Evolutionary conservation across 139 green algal species (phyloP).

Genomic region (Picochlorum sp.): DNA sequence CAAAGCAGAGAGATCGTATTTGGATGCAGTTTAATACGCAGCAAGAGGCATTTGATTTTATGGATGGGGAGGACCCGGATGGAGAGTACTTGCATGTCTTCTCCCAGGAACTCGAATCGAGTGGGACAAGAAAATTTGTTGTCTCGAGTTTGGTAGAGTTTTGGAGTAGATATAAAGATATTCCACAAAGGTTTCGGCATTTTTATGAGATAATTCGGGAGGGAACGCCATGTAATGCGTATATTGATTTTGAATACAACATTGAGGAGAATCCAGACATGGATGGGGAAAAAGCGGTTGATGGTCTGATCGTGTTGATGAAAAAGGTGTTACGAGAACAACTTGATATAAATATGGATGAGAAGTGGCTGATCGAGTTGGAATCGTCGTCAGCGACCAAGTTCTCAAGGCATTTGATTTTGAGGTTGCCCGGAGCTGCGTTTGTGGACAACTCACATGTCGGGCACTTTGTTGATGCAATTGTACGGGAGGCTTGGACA

Average conservation of each 20-base stretch:
- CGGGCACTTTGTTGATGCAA: constrained; percentile 32
- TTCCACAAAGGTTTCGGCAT: constrained; percentile 26
- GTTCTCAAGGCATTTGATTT: constrained; percentile 69
- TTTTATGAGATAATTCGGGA: constrained; percentile 55
- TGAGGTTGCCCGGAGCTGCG: constrained; percentile 45
- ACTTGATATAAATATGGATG: constrained; percentile 13
- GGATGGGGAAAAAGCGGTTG: constrained; percentile 50
- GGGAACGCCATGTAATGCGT: constrained; percentile 70
- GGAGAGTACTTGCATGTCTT: constrained; percentile 30
- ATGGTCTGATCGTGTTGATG: constrained; percentile 37
- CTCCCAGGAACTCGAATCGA: constrained; percentile 22
- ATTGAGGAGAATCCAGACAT: constrained; percentile 41
- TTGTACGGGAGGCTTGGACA: constrained; percentile 15
- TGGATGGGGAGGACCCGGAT: constrained; percentile 20
- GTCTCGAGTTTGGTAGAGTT: constrained; percentile 26
- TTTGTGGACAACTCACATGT: constrained; percentile 49
- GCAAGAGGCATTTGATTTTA: constrained; percentile 40
- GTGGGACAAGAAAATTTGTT: constrained; percentile 33
- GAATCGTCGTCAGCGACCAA: constrained; percentile 57
- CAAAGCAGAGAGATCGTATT: not conserved
- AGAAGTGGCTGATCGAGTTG: constrained; percentile 53
- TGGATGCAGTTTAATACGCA: constrained; percentile 36
- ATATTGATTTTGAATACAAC: constrained; percentile 81
- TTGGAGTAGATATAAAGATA: constrained; percentile 31
- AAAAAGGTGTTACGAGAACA: not conserved